phyloP scores from a whole-genome alignment of 345 rosid genomes.

The Hypericum perforatum region DNA sequence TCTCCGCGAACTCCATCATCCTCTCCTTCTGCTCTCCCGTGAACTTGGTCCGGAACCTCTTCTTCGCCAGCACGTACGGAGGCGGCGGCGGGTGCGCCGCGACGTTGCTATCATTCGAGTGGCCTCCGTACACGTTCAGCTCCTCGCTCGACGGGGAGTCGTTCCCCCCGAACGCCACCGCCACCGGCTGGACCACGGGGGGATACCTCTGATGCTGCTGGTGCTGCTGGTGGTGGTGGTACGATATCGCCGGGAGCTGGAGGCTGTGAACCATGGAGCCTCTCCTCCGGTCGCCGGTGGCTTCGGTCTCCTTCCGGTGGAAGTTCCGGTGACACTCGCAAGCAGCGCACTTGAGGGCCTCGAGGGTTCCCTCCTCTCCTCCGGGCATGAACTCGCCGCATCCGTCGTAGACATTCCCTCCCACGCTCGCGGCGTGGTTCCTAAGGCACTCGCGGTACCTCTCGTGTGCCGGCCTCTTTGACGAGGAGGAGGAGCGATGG shows the following conservation, averaged over 20 bases:
- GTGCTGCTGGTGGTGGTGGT: conserved; percentile 28
- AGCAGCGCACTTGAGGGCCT: conserved; percentile 85
- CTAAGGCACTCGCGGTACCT: conserved; percentile 79
- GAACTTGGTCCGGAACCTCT: conserved; percentile 54
- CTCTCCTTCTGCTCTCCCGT: conserved; percentile 54
- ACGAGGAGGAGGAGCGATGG: conserved; percentile 12
- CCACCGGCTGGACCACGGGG: conserved; percentile 50
- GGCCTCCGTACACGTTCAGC: too few relatives aligned
- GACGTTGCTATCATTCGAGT: too few relatives aligned
- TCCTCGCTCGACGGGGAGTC: conserved; percentile 32
- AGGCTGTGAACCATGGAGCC: conserved; percentile 35
- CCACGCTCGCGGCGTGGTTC: conserved; percentile 84
- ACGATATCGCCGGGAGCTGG: conserved; percentile 24
- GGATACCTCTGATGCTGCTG: conserved; percentile 10
- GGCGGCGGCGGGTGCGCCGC: neutral
- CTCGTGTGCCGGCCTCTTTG: conserved; percentile 21
- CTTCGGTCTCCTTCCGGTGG: conserved; percentile 67
- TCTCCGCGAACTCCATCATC: conserved; percentile 51
- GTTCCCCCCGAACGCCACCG: conserved; percentile 47
- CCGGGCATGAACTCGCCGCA: conserved; percentile 99
- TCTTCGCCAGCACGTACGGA: conserved; percentile 12
- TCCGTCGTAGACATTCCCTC: conserved; percentile 78
- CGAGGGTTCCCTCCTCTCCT: conserved; percentile 72
- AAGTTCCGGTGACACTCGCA: conserved; percentile 95
- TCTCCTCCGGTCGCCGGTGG: conserved; percentile 23